Percentiles rank a stretch among this genome's conserved stretches.
Evolutionary conservation across 75 land plant genomes (phyloP).

Genomic region (Sequoia sempervirens): DNA sequence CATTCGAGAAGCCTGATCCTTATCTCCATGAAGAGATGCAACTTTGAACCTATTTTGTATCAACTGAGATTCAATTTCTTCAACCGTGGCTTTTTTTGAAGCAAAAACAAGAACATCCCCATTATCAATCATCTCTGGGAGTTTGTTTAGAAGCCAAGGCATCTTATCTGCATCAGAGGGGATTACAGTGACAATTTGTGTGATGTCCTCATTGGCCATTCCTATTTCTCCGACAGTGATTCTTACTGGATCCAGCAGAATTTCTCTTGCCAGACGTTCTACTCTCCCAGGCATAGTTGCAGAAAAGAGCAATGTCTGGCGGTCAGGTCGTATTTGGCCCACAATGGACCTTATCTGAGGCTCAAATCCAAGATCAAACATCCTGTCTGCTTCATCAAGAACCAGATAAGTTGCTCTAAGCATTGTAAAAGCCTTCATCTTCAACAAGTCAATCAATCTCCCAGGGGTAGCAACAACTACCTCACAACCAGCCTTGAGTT

Average conservation of each 20-base stretch:
- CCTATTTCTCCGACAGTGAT: conserved; percentile 94
- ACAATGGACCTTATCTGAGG: conserved; percentile 97
- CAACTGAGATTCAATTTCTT: conserved; percentile 80
- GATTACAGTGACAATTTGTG: conserved; percentile 81
- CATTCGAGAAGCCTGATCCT: conserved; percentile 95
- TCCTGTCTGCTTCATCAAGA: conserved; percentile 96
- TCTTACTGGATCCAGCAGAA: conserved; percentile 83
- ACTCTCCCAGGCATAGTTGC: conserved; percentile 98
- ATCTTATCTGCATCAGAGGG: conserved; percentile 92
- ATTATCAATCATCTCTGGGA: conserved; percentile 76
- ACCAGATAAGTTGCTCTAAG: conserved; percentile 78
- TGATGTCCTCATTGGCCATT: conserved; percentile 96
- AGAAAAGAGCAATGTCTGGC: conserved; percentile 93
- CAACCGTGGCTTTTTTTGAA: conserved; percentile 84
- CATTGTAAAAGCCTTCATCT: conserved; percentile 97
- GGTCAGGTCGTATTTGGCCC: conserved; percentile 96
- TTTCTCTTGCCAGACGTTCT: conserved; percentile 86
- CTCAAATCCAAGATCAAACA: conserved; percentile 99
- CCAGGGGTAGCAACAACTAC: conserved; percentile 96
- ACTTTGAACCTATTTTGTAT: conserved; percentile 64
- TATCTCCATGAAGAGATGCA: conserved; percentile 98
- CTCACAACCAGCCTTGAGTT: conserved; percentile 98
- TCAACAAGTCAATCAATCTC: conserved; percentile 89
- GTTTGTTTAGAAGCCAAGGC: conserved; percentile 84
- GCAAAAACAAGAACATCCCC: conserved; percentile 97